Percentiles rank a stretch among this genome's conserved stretches.
Conservation (phyloP, 169 alveolate species). For the Plasmodium cynomolgi region DNA sequence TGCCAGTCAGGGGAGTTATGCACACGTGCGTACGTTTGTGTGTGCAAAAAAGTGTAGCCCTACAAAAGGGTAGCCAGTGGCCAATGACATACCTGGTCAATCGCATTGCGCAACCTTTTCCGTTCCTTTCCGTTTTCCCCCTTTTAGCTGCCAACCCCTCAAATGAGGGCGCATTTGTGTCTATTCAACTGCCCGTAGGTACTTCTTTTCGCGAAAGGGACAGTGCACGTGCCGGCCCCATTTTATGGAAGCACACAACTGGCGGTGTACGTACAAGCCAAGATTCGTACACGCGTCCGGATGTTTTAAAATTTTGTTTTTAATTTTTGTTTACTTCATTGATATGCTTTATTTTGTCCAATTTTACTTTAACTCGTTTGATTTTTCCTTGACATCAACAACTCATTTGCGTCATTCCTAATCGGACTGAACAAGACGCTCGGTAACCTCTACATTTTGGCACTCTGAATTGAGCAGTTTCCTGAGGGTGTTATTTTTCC, state of each 20-base stretch:
- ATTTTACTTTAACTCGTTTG: not conserved
- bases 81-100: not conserved
- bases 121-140: not conserved
- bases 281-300: not conserved
- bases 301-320: not conserved
- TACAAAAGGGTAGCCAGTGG: not conserved
- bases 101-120: not conserved
- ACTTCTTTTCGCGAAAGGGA: not conserved
- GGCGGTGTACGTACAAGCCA: constrained; percentile 15
- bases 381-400: not conserved
- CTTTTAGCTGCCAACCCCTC: not conserved
- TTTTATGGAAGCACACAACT: not conserved
- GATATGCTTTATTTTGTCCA: not conserved
- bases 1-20: not conserved
- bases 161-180: not conserved
- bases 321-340: not conserved
- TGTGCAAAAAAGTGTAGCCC: not conserved
- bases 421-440: not conserved
- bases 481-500: not conserved
- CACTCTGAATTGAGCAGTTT: not conserved
- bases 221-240: not conserved
- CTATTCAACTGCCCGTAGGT: not conserved
- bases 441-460: not conserved
- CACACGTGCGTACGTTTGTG: not conserved
- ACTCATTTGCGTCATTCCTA: not conserved